Base-by-base conservation (phyloP, 768 basidiomycete species). In the Hericium erinaceus region DNA sequence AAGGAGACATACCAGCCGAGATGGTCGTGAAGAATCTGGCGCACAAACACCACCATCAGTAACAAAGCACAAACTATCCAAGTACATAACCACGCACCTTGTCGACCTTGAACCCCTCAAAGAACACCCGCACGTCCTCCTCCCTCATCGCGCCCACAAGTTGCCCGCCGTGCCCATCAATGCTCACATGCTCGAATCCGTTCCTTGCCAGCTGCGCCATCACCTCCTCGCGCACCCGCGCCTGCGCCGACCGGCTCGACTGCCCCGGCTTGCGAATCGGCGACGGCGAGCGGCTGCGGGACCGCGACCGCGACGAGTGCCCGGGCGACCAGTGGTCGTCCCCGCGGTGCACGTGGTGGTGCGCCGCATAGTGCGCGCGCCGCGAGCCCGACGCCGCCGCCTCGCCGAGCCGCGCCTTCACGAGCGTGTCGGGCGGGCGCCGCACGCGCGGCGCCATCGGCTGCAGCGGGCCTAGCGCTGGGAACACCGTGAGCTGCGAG, bases 1-100 rank as follows among this genome's bases (percentile, higher is more conserved):
- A 97, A 98, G 3, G 92, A 88, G 61, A 94, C 79, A 66, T 93
- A 95, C 77, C 90, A 87, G 10, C 84, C 87, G 2, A 73, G 70
- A 53, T 80, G 78, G 67, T 89, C 88, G 60, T 81, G 80, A 2
- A 92, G 73, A 26, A 94, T 77, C 88, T 91, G 57, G 38, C n/a
- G 38, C 28, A 55, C 39, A 33, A n/a, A 57, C 38, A 44, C 51
- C 56, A 52, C 58, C 38, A 52, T 58, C 6, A 44, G 38, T 55
- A 56, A 64, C 56, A 56, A 12, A 12, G 15, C 16, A 33, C 12
- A 39, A 39, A 16, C 52, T 37, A 48, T 24, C 11, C 22, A 33
- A 4, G 46, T 57, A 41, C 28, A 41, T 52, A 20, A 15, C 48
- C 22, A 73, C 84, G 66, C 71, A 89, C 89, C 77, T 82, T 78